phyloP scores from a whole-genome alignment of 768 basidiomycete genomes.

The Rhizopogon vinicolor region DNA sequence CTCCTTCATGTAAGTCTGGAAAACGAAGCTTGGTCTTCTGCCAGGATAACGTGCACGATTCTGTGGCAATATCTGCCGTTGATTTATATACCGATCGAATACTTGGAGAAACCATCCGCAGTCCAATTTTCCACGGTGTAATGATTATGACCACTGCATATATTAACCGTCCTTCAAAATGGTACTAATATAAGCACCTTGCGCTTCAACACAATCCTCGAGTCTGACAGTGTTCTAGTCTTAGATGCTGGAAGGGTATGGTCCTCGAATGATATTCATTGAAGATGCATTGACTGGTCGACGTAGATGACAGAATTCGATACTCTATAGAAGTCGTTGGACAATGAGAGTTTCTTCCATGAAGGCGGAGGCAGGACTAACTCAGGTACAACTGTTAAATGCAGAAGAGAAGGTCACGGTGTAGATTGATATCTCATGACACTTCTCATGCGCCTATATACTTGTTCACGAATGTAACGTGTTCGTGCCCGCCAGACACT shows the following conservation, averaged over 20 bases:
- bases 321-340: conserved; percentile 57
- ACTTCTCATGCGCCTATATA: too few relatives aligned
- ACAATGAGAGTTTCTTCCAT: conserved; percentile 56
- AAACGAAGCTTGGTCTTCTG: background rate
- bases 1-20: conserved; percentile 80
- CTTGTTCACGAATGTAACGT: background rate
- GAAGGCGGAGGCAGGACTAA: conserved; percentile 62
- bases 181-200: conserved; percentile 43
- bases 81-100: conserved; percentile 91
- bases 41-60: conserved; percentile 1
- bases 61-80: conserved; percentile 77
- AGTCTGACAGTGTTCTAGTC: conserved; percentile 78
- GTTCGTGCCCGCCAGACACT: too few relatives aligned
- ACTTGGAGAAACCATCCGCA: conserved; percentile 83
- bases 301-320: conserved; percentile 74
- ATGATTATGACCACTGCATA: conserved; percentile 88
- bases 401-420: background rate
- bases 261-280: background rate
- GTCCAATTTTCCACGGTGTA: conserved; percentile 68
- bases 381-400: background rate
- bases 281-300: background rate
- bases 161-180: conserved; percentile 18
- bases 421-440: too few relatives aligned
- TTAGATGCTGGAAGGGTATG: conserved; percentile 72
- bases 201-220: conserved; percentile 75